These are phyloP conservation scores for Thermothelomyces thermophilus DNA, from an alignment of 2,329 filamentous ascomycete species.

Conservation along the genomic window DNA sequence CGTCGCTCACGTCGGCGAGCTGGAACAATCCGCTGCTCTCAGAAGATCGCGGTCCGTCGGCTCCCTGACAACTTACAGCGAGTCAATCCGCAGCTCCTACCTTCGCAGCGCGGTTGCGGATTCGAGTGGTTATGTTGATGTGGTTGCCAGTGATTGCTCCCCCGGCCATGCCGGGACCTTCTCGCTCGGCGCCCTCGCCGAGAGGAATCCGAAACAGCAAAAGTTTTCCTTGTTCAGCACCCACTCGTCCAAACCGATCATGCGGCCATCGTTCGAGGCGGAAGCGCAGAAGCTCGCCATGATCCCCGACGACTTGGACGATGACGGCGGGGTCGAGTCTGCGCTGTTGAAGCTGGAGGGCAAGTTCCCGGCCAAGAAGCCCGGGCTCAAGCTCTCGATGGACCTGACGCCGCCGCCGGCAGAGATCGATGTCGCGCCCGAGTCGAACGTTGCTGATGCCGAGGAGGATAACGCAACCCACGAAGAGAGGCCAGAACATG, in stretches of 20 bases:
- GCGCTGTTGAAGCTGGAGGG: constrained; percentile 88
- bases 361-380: constrained; percentile 56
- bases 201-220: constrained; percentile 34
- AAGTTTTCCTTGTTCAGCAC: constrained; percentile 53
- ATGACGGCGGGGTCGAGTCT: constrained; percentile 87
- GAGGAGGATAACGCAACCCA: constrained; percentile 24
- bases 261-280: constrained; percentile 75
- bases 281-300: constrained; percentile 82
- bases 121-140: constrained; percentile 39
- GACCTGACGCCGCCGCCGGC: constrained; percentile 26
- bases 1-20: constrained; percentile 57
- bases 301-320: constrained; percentile 72
- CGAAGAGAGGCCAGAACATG: constrained; percentile 41
- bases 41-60: constrained; percentile 52
- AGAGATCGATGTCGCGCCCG: background rate
- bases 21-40: constrained; percentile 44
- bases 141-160: constrained; percentile 38
- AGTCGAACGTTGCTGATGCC: constrained; percentile 2
- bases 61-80: constrained; percentile 54
- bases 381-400: constrained; percentile 35
- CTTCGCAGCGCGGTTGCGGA: constrained; percentile 37
- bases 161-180: constrained; percentile 41
- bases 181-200: constrained; percentile 53
- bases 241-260: constrained; percentile 54
- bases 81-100: constrained; percentile 54